A percentile compares a stretch with the other conserved stretches of the same genome.
These are phyloP conservation scores for Colletotrichum incanum DNA, from an alignment of 2,329 filamentous ascomycete species.

Conservation along the genomic window DNA sequence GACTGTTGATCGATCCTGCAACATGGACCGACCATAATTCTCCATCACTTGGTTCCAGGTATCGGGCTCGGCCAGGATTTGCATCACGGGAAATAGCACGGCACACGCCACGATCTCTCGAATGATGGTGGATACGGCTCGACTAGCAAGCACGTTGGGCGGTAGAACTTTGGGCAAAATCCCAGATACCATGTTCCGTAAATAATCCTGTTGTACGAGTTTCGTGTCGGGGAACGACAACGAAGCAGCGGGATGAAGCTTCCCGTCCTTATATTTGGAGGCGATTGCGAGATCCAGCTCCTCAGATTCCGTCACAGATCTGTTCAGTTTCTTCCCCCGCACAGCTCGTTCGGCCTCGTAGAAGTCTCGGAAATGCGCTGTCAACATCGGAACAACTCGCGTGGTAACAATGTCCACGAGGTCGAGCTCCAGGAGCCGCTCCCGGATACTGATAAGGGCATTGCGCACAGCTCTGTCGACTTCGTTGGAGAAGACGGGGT, in stretches of 20 bases:
- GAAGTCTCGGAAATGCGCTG: conserved; percentile 90
- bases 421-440: conserved; percentile 82
- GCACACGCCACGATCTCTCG: conserved; percentile 94
- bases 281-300: conserved; percentile 96
- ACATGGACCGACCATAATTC: conserved; percentile 85
- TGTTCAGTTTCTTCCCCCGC: conserved; percentile 88
- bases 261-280: conserved; percentile 91
- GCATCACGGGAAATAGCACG: conserved; percentile 86
- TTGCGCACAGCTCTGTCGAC: conserved; percentile 85
- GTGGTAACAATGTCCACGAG: conserved; percentile 87
- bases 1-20: conserved; percentile 96
- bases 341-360: conserved; percentile 91
- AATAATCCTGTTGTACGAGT: conserved; percentile 87
- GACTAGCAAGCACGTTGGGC: conserved; percentile 80
- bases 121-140: conserved; percentile 84
- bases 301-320: conserved; percentile 94
- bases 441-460: conserved; percentile 79
- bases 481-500: conserved; percentile 85
- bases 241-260: conserved; percentile 88
- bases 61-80: conserved; percentile 89
- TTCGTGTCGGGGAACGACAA: conserved; percentile 89
- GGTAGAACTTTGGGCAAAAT: conserved; percentile 85
- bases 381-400: conserved; percentile 88
- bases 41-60: conserved; percentile 98
- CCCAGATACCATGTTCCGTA: conserved; percentile 81